phyloP scores from a whole-genome alignment of 225 moss, liverwort and hornwort genomes.

The Pseudoscleropodium purum region DNA sequence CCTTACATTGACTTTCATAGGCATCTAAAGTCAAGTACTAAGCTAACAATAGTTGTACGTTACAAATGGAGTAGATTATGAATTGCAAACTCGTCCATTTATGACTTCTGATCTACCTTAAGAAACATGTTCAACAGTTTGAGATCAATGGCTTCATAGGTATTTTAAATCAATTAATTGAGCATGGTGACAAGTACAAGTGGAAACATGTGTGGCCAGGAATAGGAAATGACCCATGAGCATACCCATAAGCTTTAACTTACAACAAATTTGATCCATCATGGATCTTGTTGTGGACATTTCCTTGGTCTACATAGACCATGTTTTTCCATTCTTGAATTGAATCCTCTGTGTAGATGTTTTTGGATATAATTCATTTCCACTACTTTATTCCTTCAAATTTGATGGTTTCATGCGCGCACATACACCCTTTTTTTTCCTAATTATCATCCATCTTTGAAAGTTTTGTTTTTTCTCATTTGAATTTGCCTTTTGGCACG shows the following conservation, averaged over 20 bases:
- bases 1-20: neutral
- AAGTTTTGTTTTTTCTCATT: neutral
- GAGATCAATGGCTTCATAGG: neutral
- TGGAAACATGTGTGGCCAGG: neutral
- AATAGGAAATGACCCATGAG: neutral
- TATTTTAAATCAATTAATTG: neutral
- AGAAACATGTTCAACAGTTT: neutral
- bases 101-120: neutral
- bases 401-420: neutral
- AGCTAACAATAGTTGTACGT: too few relatives aligned
- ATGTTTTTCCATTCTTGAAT: neutral
- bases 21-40: neutral
- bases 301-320: rapidly evolving
- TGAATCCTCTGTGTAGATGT: neutral
- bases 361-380: neutral
- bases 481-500: neutral
- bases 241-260: neutral
- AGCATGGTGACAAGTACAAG: neutral
- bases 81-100: neutral
- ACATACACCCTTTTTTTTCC: too few relatives aligned
- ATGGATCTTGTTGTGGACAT: too few relatives aligned
- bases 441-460: neutral
- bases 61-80: neutral
- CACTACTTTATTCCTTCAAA: too few relatives aligned
- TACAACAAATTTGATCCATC: neutral